Evolutionary conservation across 257 asterid species (phyloP), one percentile per base, ranked within the genome.

Genomic region (Coffea canephora): DNA sequence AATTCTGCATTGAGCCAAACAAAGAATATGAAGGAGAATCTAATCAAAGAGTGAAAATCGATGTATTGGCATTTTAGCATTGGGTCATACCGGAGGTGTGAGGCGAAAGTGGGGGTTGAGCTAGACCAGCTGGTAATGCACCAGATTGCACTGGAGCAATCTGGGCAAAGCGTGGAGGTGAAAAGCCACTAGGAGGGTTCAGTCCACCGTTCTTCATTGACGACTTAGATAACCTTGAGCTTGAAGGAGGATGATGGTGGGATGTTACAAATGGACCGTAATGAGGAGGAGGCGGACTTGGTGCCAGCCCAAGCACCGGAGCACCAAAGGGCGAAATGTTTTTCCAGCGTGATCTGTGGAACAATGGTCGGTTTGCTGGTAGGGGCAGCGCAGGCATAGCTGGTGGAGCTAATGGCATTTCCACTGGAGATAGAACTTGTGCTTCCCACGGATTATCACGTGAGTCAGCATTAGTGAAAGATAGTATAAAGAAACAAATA

Each of bases 81-180:
- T 3, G 31, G 66, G 71, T 43, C 94, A 86, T 90, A 93, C 98
- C 83, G 18, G 97, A 91, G 83, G 88, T 69, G 82, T 88, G 87
- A 78, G 96, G 95, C 74, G 98, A 90, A 78, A 94, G 82, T 46
- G 98, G 98, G 8, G 97, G 97, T 85, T 94, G 96, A 85, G 94
- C 88, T 80, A 94, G 86, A 77, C 90, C 93, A 68, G 93, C n/a
- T 25, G 98, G 97, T 76, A 88, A 59, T 59, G 87, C 81, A 84
- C 83, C 88, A 69, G 92, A 80, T 80, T 91, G 97, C 71, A 88
- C 65, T 5, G 96, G 94, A 6, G 97, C 82, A 87, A 82, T 82
- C 50, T 84, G 90, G 18, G 85, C 82, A 69, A 79, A 87, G 75
- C 31, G 80, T 34, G 91, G 81, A 73, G 90, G 88, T 81, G 93